Evolutionary conservation across 225 moss, liverwort and hornwort species (phyloP).

Genomic region (Lunularia cruciata): DNA sequence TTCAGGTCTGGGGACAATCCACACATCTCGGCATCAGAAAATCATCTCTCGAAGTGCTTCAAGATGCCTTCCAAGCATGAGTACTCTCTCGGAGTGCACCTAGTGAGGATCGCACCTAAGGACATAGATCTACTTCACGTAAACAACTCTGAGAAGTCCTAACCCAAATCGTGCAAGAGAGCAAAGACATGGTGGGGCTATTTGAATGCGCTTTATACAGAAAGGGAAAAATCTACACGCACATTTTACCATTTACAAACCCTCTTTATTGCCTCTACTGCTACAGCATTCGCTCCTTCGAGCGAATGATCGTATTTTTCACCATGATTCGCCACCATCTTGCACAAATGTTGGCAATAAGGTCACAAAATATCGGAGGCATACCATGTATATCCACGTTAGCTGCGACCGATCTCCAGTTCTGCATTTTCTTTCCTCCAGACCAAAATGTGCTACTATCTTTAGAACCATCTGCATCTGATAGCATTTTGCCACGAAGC

Average conservation of each 20-base stretch:
- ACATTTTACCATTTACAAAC: slow-evolving; percentile 11
- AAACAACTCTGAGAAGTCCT: no score
- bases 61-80: no score
- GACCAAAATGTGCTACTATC: slow-evolving; percentile 1
- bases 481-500: background rate
- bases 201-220: slow-evolving; percentile 3
- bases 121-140: no score
- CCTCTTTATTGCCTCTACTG: slow-evolving; percentile 11
- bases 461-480: background rate
- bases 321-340: background rate
- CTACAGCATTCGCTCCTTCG: slow-evolving; percentile 6
- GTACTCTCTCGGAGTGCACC: no score
- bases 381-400: slow-evolving; percentile 13
- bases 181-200: background rate
- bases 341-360: background rate
- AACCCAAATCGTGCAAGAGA: no score
- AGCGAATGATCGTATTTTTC: background rate
- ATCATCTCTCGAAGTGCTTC: no score
- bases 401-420: slow-evolving; percentile 17
- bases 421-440: background rate
- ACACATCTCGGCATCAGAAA: no score
- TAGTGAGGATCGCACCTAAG: no score
- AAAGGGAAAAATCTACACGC: background rate
- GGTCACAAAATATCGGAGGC: background rate
- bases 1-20: no score